Conservation (phyloP, 23 red algal species). For the Cyanidiococcus yangmingshanensis region DNA sequence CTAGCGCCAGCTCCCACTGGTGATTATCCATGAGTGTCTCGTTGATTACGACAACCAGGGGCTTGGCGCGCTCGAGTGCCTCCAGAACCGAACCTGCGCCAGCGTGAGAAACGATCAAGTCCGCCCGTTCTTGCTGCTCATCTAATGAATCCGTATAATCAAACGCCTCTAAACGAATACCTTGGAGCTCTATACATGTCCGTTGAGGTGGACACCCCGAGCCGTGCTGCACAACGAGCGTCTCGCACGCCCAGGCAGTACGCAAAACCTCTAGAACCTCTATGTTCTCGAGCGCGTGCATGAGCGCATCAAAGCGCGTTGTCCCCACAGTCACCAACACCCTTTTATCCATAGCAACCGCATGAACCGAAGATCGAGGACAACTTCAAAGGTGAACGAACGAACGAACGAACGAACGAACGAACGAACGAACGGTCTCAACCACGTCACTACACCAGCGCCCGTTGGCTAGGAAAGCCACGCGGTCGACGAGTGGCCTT, state of each 20-base stretch:
- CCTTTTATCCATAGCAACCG: neutral
- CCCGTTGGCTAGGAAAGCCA: no score
- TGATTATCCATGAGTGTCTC: conserved; percentile 68
- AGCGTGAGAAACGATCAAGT: conserved; percentile 55
- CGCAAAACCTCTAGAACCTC: conserved; percentile 23
- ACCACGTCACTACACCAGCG: no score
- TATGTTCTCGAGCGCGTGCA: conserved; percentile 26
- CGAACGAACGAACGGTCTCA: no score
- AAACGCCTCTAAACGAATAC: conserved; percentile 22
- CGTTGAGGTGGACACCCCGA: neutral
- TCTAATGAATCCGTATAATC: conserved; percentile 31
- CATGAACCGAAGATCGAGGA: no score
- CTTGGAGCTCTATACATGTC: neutral
- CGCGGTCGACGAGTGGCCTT: no score
- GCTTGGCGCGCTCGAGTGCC: conserved; percentile 31
- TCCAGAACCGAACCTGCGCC: conserved; percentile 67
- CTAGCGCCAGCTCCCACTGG: conserved; percentile 66
- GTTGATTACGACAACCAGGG: conserved; percentile 59
- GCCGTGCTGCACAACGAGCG: conserved; percentile 54
- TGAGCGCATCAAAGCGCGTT: conserved; percentile 52
- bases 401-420: no score
- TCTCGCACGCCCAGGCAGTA: conserved; percentile 14
- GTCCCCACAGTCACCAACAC: conserved; percentile 73
- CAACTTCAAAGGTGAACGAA: no score
- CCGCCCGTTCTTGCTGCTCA: conserved; percentile 11